Evolutionary conservation across 225 moss, liverwort and hornwort genomes (phyloP), one percentile per base, ranked within the genome.

Genomic region (Rhytidiadelphus loreus): DNA sequence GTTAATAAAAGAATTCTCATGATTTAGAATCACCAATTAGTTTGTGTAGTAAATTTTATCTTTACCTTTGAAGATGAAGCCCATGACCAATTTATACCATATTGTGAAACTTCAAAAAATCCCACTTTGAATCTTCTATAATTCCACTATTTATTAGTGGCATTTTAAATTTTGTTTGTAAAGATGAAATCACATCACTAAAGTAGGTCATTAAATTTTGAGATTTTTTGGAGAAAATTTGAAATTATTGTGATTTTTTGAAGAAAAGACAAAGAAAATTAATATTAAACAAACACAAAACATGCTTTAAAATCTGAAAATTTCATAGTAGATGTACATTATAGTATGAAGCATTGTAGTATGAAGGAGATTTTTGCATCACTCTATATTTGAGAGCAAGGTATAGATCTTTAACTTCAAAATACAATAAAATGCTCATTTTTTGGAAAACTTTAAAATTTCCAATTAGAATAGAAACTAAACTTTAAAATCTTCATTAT

Each of bases 21-120:
- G 53, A 63, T 63, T n/a, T 63, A 1, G 1, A n/a, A n/a, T 62
- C 12, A n/a, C 7, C 28, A 25, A 37, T 37, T 61, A 37, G 1
- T 13, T 44, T 19, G 13, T 26, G 2, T 32, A 21, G 9, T 4
- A 43, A 56, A 57, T 55, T 35, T 11, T 6, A 28, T 3, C 53
- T 15, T 77, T 9, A 9, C 16, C 9, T 35, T 77, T 0, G 8
- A n/a, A n/a, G 24, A 56, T 1, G 1, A n/a, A 14, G 6, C 0
- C 24, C 0, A 56, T 24, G 24, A 55, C 10, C 0, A 55, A 3
- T 55, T 14, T 5, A 0, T 15, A 77, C 37, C 9, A 55, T 16
- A 4, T 77, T 2, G 2, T 77, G 3, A 37, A 55, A 55, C 24
- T 77, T 55, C 10, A 9, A 24, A 37, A 37, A 24, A 37, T 37